Base-by-base conservation (phyloP, 495 filamentous ascomycete species). In the Parmelia sp. region DNA sequence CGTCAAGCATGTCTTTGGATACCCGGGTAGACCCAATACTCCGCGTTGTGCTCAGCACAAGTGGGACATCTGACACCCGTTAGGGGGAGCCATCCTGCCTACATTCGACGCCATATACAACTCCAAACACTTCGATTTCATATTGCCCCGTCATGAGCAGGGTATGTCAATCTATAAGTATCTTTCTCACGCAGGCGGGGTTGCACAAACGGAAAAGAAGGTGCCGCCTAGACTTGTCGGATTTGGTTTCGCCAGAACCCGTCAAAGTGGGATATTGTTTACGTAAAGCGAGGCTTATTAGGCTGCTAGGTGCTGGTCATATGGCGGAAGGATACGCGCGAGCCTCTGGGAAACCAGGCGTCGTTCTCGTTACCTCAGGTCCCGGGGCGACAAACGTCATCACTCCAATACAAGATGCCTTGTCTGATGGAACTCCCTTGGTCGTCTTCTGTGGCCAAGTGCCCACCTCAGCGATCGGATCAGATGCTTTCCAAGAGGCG, bases 81-180 rank as follows among this genome's bases (percentile, higher is more conserved):
- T 36, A n/a, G 49, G 79, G 25, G 80, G 79, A 63, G 77, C 79
- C 21, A 79, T 80, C 62, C 72, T 82, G 14, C 78, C 79, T 14
- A 74, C 80, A 6, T 86, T 86, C 72, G 84, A 87, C 68, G 83
- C 83, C 37, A 85, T 87, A 67, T 85, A 83, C 77, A 83, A 84
- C 65, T 85, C 82, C 11, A 77, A 79, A 60, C 74, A 85, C 64
- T 86, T 87, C 74, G 77, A 84, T 19, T 86, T 87, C 71, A 78
- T 86, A 63, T 76, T 86, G 5, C 82, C 84, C 9, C 74, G 77
- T 61, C 84, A 86, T 73, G 84, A 87, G 71, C 84, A 87, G n/a
- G n/a, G n/a, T n/a, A n/a, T n/a, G n/a, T n/a, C n/a, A n/a, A n/a
- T n/a, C n/a, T n/a, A n/a, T n/a, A n/a, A n/a, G n/a, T n/a, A n/a